Percentiles rank a stretch among this genome's conserved stretches.
Conservation (phyloP, 306 rosid genomes). For the Cotoneaster glaucophyllus region DNA sequence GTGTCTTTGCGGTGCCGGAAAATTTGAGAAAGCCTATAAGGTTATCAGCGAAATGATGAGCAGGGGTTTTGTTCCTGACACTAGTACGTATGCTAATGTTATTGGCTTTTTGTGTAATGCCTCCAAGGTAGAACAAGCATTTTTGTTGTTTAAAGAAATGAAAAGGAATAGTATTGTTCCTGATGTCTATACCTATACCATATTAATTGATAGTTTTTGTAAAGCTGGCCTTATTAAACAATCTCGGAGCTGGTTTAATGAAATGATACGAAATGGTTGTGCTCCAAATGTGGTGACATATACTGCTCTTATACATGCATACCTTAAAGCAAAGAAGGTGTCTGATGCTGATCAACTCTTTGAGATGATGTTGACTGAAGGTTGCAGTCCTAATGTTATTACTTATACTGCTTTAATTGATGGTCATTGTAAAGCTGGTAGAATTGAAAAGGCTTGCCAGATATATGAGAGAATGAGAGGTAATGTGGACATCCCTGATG, state of each 20-base stretch:
- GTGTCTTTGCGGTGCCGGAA: slow-evolving; percentile 68
- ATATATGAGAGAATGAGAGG: slow-evolving; percentile 72
- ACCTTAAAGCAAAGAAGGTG: slow-evolving; percentile 67
- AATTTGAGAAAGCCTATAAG: slow-evolving; percentile 66
- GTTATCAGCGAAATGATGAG: slow-evolving; percentile 71
- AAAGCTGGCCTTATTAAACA: slow-evolving; percentile 76
- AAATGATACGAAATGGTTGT: slow-evolving; percentile 71
- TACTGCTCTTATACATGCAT: slow-evolving; percentile 78
- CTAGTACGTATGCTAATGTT: slow-evolving; percentile 72
- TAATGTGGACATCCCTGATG: slow-evolving; percentile 41
- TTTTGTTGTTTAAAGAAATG: slow-evolving; percentile 68
- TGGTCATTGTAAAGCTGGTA: slow-evolving; percentile 77
- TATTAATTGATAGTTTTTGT: slow-evolving; percentile 73
- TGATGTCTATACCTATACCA: slow-evolving; percentile 73
- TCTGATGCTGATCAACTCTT: slow-evolving; percentile 57
- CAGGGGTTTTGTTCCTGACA: slow-evolving; percentile 78
- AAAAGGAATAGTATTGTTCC: slow-evolving; percentile 63
- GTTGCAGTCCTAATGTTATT: slow-evolving; percentile 68
- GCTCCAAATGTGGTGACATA: slow-evolving; percentile 76
- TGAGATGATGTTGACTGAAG: slow-evolving; percentile 63
- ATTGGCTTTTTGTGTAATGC: slow-evolving; percentile 66
- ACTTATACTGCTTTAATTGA: slow-evolving; percentile 80
- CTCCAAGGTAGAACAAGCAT: slow-evolving; percentile 73
- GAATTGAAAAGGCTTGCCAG: slow-evolving; percentile 65
- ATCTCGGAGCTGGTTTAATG: slow-evolving; percentile 70